Evolutionary conservation across 176 grass and related monocot genomes (phyloP), one percentile per base, ranked within the genome.

Genomic region (Puya raimondii): DNA sequence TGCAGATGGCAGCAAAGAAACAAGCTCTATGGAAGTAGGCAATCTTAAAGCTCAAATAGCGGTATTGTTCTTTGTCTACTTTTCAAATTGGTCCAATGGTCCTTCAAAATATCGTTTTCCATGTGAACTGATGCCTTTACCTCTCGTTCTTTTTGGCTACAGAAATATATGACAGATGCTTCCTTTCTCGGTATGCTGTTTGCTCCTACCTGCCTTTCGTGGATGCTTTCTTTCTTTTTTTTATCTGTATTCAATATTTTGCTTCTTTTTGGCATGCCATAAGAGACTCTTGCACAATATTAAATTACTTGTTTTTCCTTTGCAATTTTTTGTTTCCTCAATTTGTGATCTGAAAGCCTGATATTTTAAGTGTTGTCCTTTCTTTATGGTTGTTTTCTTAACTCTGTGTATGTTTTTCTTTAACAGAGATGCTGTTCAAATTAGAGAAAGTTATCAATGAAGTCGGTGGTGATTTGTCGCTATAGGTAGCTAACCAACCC

Each of bases 401-500:
- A 4, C 51, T 10, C 29, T 20, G 53, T 16, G 3, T 15, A n/a
- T 72, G 3, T 50, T 63, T 61, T 10, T 12, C 6, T 52, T 33
- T 49, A 11, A 48, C 75, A 91, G 88, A 87, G 64, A 82, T 87
- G 78, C 16, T 91, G 81, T 85, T 71, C 79, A 85, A 81, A 64
- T 70, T 91, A 47, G 78, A 82, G 7, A 82, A 70, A 76, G 81
- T 77, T 66, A 91, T 91, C 59, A 78, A 91, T 70, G 88, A 87
- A 66, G 66, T 85, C 76, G 88, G 88, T 1, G 72, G 82, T 25
- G 81, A 82, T 50, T 64, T 87, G 59, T 76, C 72, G 2, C 72
- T 82, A 18, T 84, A 91, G 78, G 70, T 74, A 74, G 65, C 47
- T 22, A 14, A 64, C 64, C 73, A 66, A 23, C 61, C 50, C 42